These are phyloP conservation scores for Fusarium goolgardi DNA, from an alignment of 2,329 filamentous ascomycete species.

Conservation along the genomic window DNA sequence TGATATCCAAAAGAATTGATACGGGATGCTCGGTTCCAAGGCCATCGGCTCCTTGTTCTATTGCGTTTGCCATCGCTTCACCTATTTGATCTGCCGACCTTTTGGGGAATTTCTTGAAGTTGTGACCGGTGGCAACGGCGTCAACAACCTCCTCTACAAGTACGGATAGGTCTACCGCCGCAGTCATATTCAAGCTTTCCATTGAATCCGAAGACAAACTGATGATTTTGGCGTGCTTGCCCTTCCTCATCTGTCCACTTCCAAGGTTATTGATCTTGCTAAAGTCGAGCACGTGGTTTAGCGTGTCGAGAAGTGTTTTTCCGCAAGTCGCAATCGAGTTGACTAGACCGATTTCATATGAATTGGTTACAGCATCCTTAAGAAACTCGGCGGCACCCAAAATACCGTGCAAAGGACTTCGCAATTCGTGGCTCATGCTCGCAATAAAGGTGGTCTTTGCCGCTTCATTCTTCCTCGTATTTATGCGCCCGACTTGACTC, in stretches of 20 bases:
- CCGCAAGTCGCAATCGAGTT: constrained; percentile 60
- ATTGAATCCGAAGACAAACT: constrained; percentile 46
- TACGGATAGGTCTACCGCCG: constrained; percentile 49
- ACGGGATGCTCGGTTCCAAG: constrained; percentile 49
- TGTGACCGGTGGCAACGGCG: constrained; percentile 54
- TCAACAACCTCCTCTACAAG: constrained; percentile 56
- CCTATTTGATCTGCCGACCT: constrained; percentile 2
- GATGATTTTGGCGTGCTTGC: constrained; percentile 38
- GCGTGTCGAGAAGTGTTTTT: constrained; percentile 61
- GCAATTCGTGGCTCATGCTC: constrained; percentile 68
- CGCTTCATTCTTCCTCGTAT: constrained; percentile 62
- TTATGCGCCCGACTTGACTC: constrained; percentile 65
- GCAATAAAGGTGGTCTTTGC: constrained; percentile 70
- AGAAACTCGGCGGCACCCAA: constrained; percentile 64
- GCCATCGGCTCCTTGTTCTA: constrained; percentile 9
- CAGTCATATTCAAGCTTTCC: constrained; percentile 50
- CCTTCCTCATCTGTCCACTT: constrained; percentile 40
- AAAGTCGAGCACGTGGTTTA: constrained; percentile 62
- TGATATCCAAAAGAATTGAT: constrained; percentile 64
- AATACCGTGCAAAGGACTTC: constrained; percentile 68
- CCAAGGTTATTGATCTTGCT: constrained; percentile 55
- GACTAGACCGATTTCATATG: constrained; percentile 57
- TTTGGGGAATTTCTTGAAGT: constrained; percentile 47
- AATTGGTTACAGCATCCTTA: constrained; percentile 54
- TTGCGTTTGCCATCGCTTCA: constrained; percentile 4